A percentile compares a stretch with the other conserved stretches of the same genome.
Conservation (phyloP, 768 basidiomycete genomes). For the Mycena belliarum region DNA sequence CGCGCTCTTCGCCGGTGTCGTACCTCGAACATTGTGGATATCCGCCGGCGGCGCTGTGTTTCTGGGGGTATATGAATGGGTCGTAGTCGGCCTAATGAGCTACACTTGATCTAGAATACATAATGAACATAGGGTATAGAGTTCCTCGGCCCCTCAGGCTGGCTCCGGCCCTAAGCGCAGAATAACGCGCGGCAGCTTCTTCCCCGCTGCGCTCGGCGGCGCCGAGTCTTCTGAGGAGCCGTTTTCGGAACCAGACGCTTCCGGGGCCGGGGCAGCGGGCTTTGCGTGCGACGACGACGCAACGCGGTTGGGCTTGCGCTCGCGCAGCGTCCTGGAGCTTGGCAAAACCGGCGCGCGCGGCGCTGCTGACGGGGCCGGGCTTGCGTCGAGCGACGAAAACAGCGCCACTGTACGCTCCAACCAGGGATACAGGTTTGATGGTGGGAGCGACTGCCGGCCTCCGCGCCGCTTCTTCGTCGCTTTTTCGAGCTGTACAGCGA, state of each 20-base stretch:
- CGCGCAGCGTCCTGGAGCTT: slow-evolving; percentile 51
- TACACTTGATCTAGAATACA: slow-evolving; percentile 14
- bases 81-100: slow-evolving; percentile 51
- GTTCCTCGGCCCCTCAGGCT: background rate
- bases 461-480: slow-evolving; percentile 54
- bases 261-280: background rate
- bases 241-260: background rate
- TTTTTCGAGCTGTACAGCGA: slow-evolving; percentile 57
- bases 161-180: slow-evolving; percentile 34
- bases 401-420: slow-evolving; percentile 54
- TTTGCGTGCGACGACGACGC: slow-evolving; percentile 21
- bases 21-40: slow-evolving; percentile 95
- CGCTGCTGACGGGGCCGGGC: slow-evolving; percentile 22
- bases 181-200: slow-evolving; percentile 36
- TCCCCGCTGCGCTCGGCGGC: background rate
- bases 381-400: slow-evolving; percentile 45
- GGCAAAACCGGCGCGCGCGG: slow-evolving; percentile 31
- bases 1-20: slow-evolving; percentile 83
- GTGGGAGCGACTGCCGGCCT: slow-evolving; percentile 43
- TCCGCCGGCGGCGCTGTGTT: slow-evolving; percentile 96
- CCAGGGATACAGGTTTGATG: slow-evolving; percentile 50
- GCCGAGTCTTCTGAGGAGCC: slow-evolving; percentile 10
- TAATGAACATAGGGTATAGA: background rate
- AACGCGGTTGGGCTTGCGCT: slow-evolving; percentile 38
- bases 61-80: slow-evolving; percentile 94